Percentiles rank a stretch among this genome's conserved stretches.
Evolutionary conservation across 129 eudicot species (phyloP).

Genomic region (Flaveria trinervia): DNA sequence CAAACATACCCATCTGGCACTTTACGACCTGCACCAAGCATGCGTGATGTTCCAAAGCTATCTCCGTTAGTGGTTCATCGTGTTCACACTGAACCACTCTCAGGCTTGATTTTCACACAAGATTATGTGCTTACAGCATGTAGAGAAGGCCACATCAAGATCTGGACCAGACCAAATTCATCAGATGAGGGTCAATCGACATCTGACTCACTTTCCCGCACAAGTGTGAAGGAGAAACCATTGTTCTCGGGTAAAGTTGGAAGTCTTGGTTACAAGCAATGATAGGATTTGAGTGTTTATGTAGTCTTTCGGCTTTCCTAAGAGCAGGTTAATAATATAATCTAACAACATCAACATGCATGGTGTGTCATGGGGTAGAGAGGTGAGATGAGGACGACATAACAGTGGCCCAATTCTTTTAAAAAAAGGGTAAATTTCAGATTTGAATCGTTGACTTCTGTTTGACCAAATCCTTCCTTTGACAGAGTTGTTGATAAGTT

Average conservation of each 20-base stretch:
- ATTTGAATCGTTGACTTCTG: constrained; percentile 16
- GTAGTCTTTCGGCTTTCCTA: constrained; percentile 30
- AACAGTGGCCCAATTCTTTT: constrained; percentile 29
- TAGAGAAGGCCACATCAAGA: constrained; percentile 87
- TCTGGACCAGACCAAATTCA: constrained; percentile 79
- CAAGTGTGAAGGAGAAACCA: constrained; percentile 57
- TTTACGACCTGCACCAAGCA: constrained; percentile 85
- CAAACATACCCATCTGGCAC: constrained; percentile 59
- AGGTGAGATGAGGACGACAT: constrained; percentile 35
- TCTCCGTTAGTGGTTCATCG: constrained; percentile 88
- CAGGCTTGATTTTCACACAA: constrained; percentile 73
- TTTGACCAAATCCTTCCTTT: constrained; percentile 31
- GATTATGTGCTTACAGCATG: constrained; percentile 70
- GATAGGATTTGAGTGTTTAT: constrained; percentile 31
- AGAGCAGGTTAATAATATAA: constrained; percentile 29
- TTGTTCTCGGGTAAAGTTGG: constrained; percentile 42
- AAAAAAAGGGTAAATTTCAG: not conserved
- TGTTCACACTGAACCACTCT: constrained; percentile 85
- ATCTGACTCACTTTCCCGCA: constrained; percentile 49
- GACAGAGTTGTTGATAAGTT: constrained; percentile 38
- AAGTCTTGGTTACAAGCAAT: constrained; percentile 46
- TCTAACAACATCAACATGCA: constrained; percentile 38
- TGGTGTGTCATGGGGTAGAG: constrained; percentile 42
- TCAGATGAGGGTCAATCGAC: constrained; percentile 51
- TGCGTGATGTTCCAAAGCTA: constrained; percentile 85